These are phyloP conservation scores for Xylaria hypoxylon DNA, from an alignment of 2,329 filamentous ascomycete genomes.

Conservation along the genomic window DNA sequence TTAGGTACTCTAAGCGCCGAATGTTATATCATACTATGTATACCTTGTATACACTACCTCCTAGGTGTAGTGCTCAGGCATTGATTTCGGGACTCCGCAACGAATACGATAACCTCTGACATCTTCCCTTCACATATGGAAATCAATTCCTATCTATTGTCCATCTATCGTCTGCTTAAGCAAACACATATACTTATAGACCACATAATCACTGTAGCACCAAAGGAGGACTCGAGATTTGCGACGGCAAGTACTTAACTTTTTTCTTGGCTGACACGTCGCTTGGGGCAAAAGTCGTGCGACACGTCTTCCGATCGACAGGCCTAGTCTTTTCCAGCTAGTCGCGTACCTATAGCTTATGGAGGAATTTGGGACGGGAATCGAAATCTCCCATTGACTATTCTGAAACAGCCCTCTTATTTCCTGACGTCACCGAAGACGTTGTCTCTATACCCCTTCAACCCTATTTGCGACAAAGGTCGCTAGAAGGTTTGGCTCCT, in stretches of 20 bases:
- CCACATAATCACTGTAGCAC: slow-evolving; percentile 12
- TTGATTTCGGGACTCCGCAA: slow-evolving; percentile 27
- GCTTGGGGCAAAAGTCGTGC: slow-evolving; percentile 15
- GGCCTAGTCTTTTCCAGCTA: slow-evolving; percentile 9
- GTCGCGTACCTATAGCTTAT: too few species aligned
- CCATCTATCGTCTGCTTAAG: slow-evolving; percentile 7
- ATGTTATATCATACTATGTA: neutral
- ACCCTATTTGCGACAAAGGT: slow-evolving; percentile 20
- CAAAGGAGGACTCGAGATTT: slow-evolving; percentile 11
- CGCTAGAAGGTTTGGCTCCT: neutral
- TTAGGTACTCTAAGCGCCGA: slow-evolving; percentile 6
- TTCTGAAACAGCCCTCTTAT: slow-evolving; percentile 32
- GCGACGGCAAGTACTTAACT: slow-evolving; percentile 10
- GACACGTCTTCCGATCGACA: slow-evolving; percentile 34
- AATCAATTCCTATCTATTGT: neutral
- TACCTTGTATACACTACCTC: too few species aligned
- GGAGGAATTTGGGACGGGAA: slow-evolving; percentile 10
- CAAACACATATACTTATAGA: slow-evolving; percentile 10
- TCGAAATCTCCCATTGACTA: slow-evolving; percentile 17
- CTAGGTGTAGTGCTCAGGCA: neutral
- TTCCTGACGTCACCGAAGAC: slow-evolving; percentile 33
- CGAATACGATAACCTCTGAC: slow-evolving; percentile 7
- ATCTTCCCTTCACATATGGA: neutral
- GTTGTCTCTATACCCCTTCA: slow-evolving; percentile 7
- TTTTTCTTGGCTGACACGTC: slow-evolving; percentile 18